Base-by-base conservation (phyloP, 164 flowering plant species). In the Taxillus chinensis region DNA sequence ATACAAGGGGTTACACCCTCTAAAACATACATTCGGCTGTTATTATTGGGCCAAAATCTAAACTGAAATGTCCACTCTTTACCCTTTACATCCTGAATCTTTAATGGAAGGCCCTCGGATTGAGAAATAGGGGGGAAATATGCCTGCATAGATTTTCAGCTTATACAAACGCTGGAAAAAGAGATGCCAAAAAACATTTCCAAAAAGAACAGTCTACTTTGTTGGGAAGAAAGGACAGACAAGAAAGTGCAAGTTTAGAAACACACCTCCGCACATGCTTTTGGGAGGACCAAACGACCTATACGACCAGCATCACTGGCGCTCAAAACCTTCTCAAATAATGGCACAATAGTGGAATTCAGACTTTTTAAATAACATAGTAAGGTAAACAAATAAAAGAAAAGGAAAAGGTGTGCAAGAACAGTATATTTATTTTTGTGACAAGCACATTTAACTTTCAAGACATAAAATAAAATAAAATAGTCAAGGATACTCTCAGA, bases 221-320 rank as follows among this genome's bases (percentile, higher is more conserved):
- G 43, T 41, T 51, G 8, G 5, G 39, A 55, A 55, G 38, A 27
- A 10, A 45, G 43, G 8, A n/a, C 13, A 38, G 15, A 45, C 2
- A 59, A 5, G 40, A 8, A 45, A 40, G 42, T 45, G 16, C 56
- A 37, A 17, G 0, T 14, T 46, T 45, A 11, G n/a, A 64, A 56
- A 66, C 83, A 76, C 73, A 92, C 98, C 73, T 93, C 99, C 57
- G 99, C 99, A 81, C 99, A 90, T 41, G 99, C 97, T 86, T 93
- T 93, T 46, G 97, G 98, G 61, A 93, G 95, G 69, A 93, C 99
- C 69, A 93, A 71, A 41, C 97, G 96, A 60, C 99, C 99, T 68
- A 93, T 93, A 65, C 99, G 86, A 55, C 99, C 96, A 49, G 99
- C 99, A 77, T 93, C 99, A 82, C 99, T 93, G 64, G 99, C 99